phyloP scores from a whole-genome alignment of 164 flowering plant genomes.

The Chimonanthus praecox region DNA sequence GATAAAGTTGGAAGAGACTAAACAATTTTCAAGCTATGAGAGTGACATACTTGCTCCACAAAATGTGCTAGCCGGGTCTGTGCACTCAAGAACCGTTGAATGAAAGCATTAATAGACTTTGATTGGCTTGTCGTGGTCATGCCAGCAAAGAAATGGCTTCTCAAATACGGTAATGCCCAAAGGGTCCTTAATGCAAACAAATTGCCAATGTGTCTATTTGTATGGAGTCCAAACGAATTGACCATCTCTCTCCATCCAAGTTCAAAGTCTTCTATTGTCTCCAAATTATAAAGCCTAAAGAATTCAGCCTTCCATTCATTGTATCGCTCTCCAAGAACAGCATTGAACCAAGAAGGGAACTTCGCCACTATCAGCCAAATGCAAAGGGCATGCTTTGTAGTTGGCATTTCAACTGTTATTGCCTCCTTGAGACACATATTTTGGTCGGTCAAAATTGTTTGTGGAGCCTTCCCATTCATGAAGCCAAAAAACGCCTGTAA shows the following conservation, averaged over 20 bases:
- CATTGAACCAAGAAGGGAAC: constrained; percentile 97
- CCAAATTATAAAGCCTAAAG: constrained; percentile 71
- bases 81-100: constrained; percentile 83
- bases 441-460: constrained; percentile 86
- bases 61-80: constrained; percentile 81
- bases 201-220: constrained; percentile 69
- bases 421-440: constrained; percentile 86
- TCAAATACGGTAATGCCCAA: constrained; percentile 88
- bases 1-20: not conserved
- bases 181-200: constrained; percentile 55
- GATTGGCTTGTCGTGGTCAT: constrained; percentile 67
- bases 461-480: constrained; percentile 92
- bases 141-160: constrained; percentile 88
- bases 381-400: constrained; percentile 82
- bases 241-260: constrained; percentile 87
- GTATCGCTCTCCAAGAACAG: constrained; percentile 83
- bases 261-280: constrained; percentile 77
- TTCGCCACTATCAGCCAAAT: constrained; percentile 90
- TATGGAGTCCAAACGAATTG: constrained; percentile 63
- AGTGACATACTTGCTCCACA: constrained; percentile 69
- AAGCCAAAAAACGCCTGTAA: constrained; percentile 68
- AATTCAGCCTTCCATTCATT: constrained; percentile 91
- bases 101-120: constrained; percentile 82
- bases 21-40: not conserved
- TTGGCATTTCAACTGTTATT: constrained; percentile 69